Conservation (phyloP, 495 filamentous ascomycete species). For the Penicillium canescens region DNA sequence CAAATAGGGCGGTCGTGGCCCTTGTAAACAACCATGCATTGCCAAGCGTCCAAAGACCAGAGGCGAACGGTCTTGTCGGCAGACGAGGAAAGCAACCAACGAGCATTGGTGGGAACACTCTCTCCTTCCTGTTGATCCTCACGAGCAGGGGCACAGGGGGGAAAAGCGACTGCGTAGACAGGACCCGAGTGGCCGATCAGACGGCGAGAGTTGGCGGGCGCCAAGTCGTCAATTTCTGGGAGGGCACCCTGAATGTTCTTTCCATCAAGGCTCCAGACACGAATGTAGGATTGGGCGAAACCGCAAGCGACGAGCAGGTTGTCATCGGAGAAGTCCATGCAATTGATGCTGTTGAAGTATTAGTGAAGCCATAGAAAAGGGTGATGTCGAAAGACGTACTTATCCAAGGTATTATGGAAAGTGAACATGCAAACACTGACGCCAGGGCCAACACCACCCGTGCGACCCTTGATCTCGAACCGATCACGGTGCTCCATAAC, state of each 20-base stretch:
- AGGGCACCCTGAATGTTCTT: conserved; percentile 56
- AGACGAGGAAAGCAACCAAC: conserved; percentile 81
- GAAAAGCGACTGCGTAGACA: conserved; percentile 87
- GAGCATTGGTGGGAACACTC: conserved; percentile 59
- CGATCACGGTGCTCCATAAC: conserved; percentile 92
- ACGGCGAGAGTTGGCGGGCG: conserved; percentile 68
- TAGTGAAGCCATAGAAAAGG: conserved; percentile 12
- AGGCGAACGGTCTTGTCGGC: conserved; percentile 84
- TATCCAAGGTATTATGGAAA: conserved; percentile 92
- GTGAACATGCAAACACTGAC: conserved; percentile 94
- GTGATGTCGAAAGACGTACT: conserved; percentile 44
- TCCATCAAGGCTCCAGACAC: conserved; percentile 86
- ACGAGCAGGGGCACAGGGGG: conserved; percentile 64
- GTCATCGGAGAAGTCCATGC: conserved; percentile 91
- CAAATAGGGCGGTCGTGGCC: conserved; percentile 86
- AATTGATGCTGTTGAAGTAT: conserved; percentile 66
- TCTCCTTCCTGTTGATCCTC: conserved; percentile 45
- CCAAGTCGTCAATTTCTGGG: conserved; percentile 36
- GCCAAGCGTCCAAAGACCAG: conserved; percentile 89
- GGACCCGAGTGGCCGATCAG: conserved; percentile 90
- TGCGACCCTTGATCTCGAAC: conserved; percentile 77
- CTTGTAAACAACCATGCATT: conserved; percentile 89
- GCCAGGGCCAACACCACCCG: conserved; percentile 75
- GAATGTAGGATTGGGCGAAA: conserved; percentile 90
- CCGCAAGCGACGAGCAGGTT: conserved; percentile 80